These are phyloP conservation scores for Selaginella moellendorffii DNA, from an alignment of 75 land plant genomes.

Conservation along the genomic window DNA sequence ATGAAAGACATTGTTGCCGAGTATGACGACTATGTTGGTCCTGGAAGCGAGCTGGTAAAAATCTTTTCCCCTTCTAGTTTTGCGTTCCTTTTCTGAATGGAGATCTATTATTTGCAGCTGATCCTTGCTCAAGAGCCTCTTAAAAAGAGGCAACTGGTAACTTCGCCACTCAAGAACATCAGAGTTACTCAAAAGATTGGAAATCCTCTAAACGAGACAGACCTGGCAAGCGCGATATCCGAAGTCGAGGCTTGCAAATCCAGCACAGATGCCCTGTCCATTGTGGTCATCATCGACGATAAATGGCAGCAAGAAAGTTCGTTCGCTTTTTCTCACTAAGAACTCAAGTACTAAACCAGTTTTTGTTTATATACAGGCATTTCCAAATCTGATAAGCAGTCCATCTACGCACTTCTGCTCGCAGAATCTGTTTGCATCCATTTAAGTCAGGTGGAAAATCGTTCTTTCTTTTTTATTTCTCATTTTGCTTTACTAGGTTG, in stretches of 20 bases:
- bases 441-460: conserved; percentile 44
- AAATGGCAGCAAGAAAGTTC: conserved; percentile 31
- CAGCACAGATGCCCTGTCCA: conserved; percentile 34
- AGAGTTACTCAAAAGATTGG: conserved; percentile 1
- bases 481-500: conserved; percentile 30
- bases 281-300: conserved; percentile 59
- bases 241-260: background rate
- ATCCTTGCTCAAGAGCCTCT: background rate
- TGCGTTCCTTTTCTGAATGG: no score
- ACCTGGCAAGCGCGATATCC: background rate
- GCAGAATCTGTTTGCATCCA: conserved; percentile 70
- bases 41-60: conserved; percentile 75
- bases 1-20: conserved; percentile 73
- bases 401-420: conserved; percentile 62
- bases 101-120: background rate
- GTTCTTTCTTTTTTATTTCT: background rate
- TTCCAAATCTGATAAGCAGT: conserved; percentile 56
- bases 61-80: no score
- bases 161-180: background rate
- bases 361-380: conserved; percentile 37
- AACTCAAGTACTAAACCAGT: no score
- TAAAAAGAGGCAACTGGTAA: background rate
- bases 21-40: conserved; percentile 87
- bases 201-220: background rate
- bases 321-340: no score